Conservation (phyloP, 78 protist species). For the Bodo saltans region DNA sequence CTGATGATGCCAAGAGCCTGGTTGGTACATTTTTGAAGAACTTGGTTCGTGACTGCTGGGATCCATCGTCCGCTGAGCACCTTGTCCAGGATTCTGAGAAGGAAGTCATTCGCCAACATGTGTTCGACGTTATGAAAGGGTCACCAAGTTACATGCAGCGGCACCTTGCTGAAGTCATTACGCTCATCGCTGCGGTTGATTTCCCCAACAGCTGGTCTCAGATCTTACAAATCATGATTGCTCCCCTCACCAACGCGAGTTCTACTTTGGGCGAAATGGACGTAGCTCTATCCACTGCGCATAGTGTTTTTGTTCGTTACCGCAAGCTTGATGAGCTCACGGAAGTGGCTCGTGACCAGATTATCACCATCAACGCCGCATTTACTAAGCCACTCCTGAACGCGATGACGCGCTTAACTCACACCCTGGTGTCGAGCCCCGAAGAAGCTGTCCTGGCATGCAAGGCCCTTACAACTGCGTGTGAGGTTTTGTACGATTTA, state of each 20-base stretch:
- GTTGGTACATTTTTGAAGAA: slow-evolving; percentile 44
- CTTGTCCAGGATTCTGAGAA: neutral
- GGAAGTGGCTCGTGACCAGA: neutral
- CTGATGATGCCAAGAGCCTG: neutral
- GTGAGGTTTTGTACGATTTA: slow-evolving; percentile 1
- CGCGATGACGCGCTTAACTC: neutral
- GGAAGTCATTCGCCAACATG: slow-evolving; percentile 9
- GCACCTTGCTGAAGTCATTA: slow-evolving; percentile 39
- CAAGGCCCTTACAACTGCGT: neutral
- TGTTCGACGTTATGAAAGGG: slow-evolving; percentile 26
- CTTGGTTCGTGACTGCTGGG: slow-evolving; percentile 37
- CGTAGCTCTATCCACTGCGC: neutral
- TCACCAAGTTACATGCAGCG: slow-evolving; percentile 6
- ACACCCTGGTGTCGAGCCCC: neutral
- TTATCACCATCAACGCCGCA: slow-evolving; percentile 7
- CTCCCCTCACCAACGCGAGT: neutral
- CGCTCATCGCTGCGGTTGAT: slow-evolving; percentile 40
- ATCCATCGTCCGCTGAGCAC: neutral
- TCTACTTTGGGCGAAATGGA: neutral
- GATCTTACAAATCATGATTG: neutral
- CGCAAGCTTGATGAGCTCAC: neutral
- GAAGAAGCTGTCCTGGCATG: neutral
- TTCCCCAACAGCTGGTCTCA: slow-evolving; percentile 59
- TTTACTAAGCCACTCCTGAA: neutral
- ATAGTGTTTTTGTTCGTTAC: neutral